Evolutionary conservation across 2,329 filamentous ascomycete species (phyloP).

Genomic region (Aspergillus proliferans): DNA sequence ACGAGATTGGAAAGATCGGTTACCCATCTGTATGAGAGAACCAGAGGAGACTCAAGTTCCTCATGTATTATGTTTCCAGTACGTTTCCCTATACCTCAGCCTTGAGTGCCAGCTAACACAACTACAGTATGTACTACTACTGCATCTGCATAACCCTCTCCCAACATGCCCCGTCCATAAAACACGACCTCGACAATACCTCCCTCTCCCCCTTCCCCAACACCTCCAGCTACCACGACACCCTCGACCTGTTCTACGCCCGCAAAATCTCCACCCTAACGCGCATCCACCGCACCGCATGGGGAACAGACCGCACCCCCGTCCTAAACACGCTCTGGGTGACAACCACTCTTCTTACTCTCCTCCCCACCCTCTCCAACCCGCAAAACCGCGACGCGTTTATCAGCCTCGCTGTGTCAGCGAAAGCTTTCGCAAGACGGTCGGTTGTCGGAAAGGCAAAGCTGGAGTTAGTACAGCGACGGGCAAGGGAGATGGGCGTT

Average conservation of each 20-base stretch:
- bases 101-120: not conserved
- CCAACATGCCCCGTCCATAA: not conserved
- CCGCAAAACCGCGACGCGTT: conserved; percentile 18
- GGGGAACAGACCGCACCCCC: conserved; percentile 28
- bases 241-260: conserved; percentile 18
- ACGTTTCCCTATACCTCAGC: not conserved
- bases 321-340: conserved; percentile 25
- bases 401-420: conserved; percentile 16
- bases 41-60: conserved; percentile 8
- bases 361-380: conserved; percentile 19
- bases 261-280: conserved; percentile 21
- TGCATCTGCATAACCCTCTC: conserved; percentile 10
- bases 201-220: not conserved
- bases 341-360: conserved; percentile 21
- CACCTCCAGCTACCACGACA: conserved; percentile 8
- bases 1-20: conserved; percentile 7
- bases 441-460: conserved; percentile 16
- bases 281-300: conserved; percentile 19
- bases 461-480: conserved; percentile 8
- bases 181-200: not conserved
- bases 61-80: conserved; percentile 20
- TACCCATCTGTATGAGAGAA: conserved; percentile 10
- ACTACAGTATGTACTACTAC: conserved; percentile 33
- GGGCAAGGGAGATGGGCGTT: not conserved
- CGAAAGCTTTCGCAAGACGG: conserved; percentile 17